Conservation (phyloP, 768 basidiomycete species). For the Tulasnella sp. region DNA sequence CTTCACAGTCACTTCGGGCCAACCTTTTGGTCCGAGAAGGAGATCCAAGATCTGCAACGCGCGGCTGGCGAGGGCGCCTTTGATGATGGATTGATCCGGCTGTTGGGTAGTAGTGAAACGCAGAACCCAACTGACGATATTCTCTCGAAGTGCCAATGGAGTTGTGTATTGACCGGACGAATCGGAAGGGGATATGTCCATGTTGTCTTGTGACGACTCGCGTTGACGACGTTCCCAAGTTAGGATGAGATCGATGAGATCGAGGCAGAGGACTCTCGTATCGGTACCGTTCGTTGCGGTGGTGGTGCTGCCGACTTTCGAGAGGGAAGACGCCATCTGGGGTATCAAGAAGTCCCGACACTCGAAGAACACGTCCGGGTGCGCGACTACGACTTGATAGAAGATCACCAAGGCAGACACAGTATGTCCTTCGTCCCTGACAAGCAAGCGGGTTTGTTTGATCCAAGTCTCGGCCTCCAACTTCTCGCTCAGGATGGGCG, state of each 20-base stretch:
- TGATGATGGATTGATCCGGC: constrained; percentile 35
- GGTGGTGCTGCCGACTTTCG: constrained; percentile 68
- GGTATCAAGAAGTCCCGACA: constrained; percentile 87
- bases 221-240: constrained; percentile 75
- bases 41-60: constrained; percentile 38
- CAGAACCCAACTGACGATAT: constrained; percentile 91
- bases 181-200: constrained; percentile 13
- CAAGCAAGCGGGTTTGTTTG: constrained; percentile 65
- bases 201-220: constrained; percentile 21
- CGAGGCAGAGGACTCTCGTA: constrained; percentile 76
- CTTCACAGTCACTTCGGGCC: constrained; percentile 87
- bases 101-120: constrained; percentile 61
- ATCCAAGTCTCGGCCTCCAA: constrained; percentile 65
- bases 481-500: constrained; percentile 62
- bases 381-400: constrained; percentile 86
- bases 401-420: constrained; percentile 59
- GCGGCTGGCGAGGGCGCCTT: constrained; percentile 28
- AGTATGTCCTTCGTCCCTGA: constrained; percentile 76
- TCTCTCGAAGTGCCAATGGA: constrained; percentile 71
- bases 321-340: constrained; percentile 82
- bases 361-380: constrained; percentile 83
- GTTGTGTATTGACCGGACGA: constrained; percentile 44
- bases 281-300: constrained; percentile 53
- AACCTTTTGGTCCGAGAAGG: constrained; percentile 73
- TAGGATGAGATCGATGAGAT: constrained; percentile 84